These are phyloP conservation scores for Limtongozyma cylindracea DNA, from an alignment of 805 yeast genomes.

Conservation along the genomic window DNA sequence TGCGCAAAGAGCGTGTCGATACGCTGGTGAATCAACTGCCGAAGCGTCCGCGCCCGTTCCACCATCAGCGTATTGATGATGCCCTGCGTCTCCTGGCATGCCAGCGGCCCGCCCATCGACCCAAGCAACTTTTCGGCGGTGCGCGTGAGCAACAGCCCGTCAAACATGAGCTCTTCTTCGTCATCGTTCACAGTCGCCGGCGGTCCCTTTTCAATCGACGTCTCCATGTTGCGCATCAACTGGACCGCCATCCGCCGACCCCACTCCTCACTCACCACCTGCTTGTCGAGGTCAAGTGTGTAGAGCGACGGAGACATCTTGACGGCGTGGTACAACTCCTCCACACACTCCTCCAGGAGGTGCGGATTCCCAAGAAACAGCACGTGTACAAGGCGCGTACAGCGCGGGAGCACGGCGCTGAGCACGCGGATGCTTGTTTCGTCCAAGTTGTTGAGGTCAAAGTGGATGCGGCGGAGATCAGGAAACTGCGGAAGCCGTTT, in stretches of 20 bases:
- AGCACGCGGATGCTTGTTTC: conserved; percentile 21
- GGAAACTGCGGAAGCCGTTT: conserved; percentile 18
- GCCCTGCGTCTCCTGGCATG: conserved; percentile 15
- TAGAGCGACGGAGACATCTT: conserved; percentile 21
- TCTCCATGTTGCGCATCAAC: conserved; percentile 30
- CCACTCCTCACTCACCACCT: conserved; percentile 21
- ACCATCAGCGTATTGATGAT: conserved; percentile 23
- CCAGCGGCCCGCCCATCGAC: too few species aligned
- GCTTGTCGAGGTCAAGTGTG: conserved; percentile 27
- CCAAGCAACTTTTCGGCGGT: conserved; percentile 44
- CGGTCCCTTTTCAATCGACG: conserved; percentile 7
- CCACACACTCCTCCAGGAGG: conserved; percentile 16
- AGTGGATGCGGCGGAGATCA: conserved; percentile 22
- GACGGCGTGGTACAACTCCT: conserved; percentile 22
- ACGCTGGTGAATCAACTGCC: conserved; percentile 22
- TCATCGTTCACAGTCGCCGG: conserved; percentile 4
- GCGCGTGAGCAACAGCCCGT: conserved; percentile 50
- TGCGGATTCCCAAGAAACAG: conserved; percentile 25
- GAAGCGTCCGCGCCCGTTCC: conserved; percentile 20
- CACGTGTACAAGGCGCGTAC: conserved; percentile 22
- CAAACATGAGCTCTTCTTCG: conserved; percentile 46
- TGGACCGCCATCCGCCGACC: conserved; percentile 28
- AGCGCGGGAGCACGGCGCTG: conserved; percentile 18
- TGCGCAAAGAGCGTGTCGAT: conserved; percentile 22
- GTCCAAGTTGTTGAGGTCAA: conserved; percentile 24